Base-by-base conservation (phyloP, 768 basidiomycete genomes). In the Boletus reticulatus region DNA sequence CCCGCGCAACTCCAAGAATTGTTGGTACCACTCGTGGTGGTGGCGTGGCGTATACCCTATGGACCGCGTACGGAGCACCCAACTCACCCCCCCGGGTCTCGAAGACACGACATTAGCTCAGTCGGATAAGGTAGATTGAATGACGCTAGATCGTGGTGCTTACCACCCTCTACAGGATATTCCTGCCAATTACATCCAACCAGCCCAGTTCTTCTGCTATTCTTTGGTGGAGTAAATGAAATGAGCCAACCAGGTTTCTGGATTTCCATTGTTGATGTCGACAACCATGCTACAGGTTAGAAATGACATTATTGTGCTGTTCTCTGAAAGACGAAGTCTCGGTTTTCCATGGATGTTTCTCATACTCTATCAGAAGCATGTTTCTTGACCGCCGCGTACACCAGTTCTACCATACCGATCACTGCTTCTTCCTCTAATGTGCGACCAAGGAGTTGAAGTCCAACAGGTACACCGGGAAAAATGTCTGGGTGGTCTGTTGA, bases 341-440 rank as follows among this genome's bases (percentile, higher is more conserved):
- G 11, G 14, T 11, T 36, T 36, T 14, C 13, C 27, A 11, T 31
- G 12, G 16, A 24, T 4, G 17, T 37, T 45, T 39, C 31, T 47
- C 47, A 48, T 29, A 10, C 8, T 14, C 29, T 6, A 9, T 20
- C 31, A 20, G 31, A 32, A 6, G 13, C 41, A 32, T 62, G 27
- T 43, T 57, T 67, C 62, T 69, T 73, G 7, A 77, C 49, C 12
- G 77, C 76, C 4, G 60, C 66, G 27, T 75, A 74, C 13, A 79
- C 75, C 6, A 80, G 64, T 58, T 78, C 78, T 4, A 75, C 74
- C 76, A 82, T 78, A 6, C 66, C 70, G 11, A 83, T 71, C 17
- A 83, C 78, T 0, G 78, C 81, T 62, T 83, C 81, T 50, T 83
- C 81, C 62, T 83, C 81, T 43, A 72, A 69, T 34, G 73, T 76